Base-by-base conservation (phyloP, 495 filamentous ascomycete genomes). In the Tuber brumale region DNA sequence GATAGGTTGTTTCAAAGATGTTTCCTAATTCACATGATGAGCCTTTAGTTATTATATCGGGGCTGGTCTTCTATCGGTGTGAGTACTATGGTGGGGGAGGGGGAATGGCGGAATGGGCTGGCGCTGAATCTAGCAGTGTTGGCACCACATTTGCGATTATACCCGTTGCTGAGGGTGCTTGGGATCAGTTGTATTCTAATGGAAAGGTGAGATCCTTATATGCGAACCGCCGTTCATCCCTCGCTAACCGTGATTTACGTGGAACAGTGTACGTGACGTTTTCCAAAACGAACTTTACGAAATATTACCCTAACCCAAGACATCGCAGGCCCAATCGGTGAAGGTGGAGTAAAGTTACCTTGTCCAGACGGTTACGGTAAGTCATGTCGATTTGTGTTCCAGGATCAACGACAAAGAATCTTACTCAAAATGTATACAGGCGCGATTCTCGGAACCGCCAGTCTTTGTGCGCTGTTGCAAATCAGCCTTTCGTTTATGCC, bases 61-160 rank as follows among this genome's bases (percentile, higher is more conserved):
- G 48, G 97, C 94, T 0, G 94, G 94, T 3, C 84, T 97, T 70
- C 92, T 97, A 74, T 94, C 92, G 1, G 93, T 97, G n/a, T 82
- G 79, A 70, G 75, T 72, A 70, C n/a, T 46, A 27, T 18, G 61
- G 45, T 46, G 1, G n/a, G 21, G 19, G 72, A 27, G 12, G 12
- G 16, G 23, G 69, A 23, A 42, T 23, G n/a, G 21, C 61, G 39
- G 23, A 1, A 35, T 6, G 12, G 31, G 69, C 3, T 31, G 69
- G 31, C 10, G 31, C 19, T 71, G 44, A 37, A 71, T 14, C 21
- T 37, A 37, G 37, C 66, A 83, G 81, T 27, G 92, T 97, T 27
- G 93, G 93, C 70, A 92, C 92, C 41, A 93, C 91, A 0, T 97
- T 97, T 84, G 88, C 93, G 35, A 92, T 93, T 71, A 95, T 97